phyloP scores from a whole-genome alignment of 805 yeast genomes.

The Zygoascus bituminiphila region DNA sequence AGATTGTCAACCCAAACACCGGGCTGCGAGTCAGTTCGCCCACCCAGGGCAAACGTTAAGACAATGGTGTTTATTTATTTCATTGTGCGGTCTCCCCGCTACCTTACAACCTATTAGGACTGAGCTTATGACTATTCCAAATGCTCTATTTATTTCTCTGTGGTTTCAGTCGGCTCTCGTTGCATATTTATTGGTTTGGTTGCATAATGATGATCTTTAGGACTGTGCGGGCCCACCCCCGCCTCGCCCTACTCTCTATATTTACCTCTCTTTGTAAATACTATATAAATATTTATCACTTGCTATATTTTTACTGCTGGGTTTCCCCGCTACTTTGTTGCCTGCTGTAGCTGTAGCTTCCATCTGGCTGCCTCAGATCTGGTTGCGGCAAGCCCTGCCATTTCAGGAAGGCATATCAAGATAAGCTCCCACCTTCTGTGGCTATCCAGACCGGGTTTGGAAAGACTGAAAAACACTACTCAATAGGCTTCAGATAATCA shows the following conservation, averaged over 20 bases:
- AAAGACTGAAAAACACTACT: too few relatives aligned
- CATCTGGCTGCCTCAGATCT: not conserved
- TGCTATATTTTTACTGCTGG: not conserved
- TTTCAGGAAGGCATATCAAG: not conserved
- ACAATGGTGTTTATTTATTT: too few relatives aligned
- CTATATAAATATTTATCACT: not conserved
- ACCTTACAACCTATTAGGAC: too few relatives aligned
- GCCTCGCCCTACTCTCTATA: not conserved
- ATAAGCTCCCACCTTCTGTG: not conserved
- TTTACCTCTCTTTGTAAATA: not conserved
- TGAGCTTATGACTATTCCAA: too few relatives aligned
- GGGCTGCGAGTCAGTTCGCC: slow-evolving; percentile 30
- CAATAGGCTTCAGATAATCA: too few relatives aligned
- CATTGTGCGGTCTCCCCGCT: too few relatives aligned
- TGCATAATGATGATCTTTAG: not conserved
- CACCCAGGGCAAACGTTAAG: not conserved
- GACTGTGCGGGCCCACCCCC: too few relatives aligned
- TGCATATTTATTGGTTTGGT: not conserved
- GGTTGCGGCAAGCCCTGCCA: not conserved
- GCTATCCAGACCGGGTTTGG: too few relatives aligned
- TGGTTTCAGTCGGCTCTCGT: too few relatives aligned
- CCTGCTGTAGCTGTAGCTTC: too few relatives aligned
- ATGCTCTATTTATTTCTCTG: too few relatives aligned
- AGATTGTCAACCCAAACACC: slow-evolving; percentile 49
- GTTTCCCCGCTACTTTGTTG: too few relatives aligned